phyloP scores from a whole-genome alignment of 78 protist genomes.

The Dictyostelium brefeldianum region DNA sequence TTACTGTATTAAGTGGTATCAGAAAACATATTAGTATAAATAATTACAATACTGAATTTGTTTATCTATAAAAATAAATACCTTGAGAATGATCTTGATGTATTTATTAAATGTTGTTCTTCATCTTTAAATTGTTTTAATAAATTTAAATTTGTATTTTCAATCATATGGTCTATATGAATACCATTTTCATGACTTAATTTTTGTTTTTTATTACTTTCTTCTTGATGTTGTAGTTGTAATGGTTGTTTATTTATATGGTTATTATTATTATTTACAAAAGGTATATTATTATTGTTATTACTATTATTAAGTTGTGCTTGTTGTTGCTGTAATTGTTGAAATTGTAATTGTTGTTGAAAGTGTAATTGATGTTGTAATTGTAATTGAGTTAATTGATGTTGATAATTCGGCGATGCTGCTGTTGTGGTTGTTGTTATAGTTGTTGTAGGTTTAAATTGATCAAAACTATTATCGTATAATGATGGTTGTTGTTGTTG shows the following conservation, averaged over 20 bases:
- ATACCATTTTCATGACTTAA: not conserved
- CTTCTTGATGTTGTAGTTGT: not conserved
- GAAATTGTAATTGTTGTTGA: not conserved
- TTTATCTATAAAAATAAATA: not conserved
- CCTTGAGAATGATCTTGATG: conserved; percentile 1
- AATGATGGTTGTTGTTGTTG: too few species aligned
- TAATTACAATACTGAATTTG: not conserved
- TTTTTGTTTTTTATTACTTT: conserved; percentile 17
- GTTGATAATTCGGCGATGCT: not conserved
- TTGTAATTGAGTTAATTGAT: not conserved
- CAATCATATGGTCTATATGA: not conserved
- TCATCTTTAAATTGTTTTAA: conserved; percentile 1
- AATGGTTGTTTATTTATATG: not conserved
- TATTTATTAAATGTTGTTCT: not conserved
- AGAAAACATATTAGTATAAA: too few species aligned
- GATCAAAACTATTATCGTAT: too few species aligned
- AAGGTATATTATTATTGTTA: not conserved
- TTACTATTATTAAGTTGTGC: not conserved
- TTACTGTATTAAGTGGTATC: too few species aligned
- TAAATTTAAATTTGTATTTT: not conserved
- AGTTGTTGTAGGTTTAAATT: not conserved
- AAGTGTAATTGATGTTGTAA: not conserved
- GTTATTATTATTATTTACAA: not conserved
- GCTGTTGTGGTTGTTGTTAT: conserved; percentile 8
- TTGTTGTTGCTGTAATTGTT: conserved; percentile 9